Evolutionary conservation across 208 protist species (phyloP).

Genomic region (Trypanosoma lewisi): DNA sequence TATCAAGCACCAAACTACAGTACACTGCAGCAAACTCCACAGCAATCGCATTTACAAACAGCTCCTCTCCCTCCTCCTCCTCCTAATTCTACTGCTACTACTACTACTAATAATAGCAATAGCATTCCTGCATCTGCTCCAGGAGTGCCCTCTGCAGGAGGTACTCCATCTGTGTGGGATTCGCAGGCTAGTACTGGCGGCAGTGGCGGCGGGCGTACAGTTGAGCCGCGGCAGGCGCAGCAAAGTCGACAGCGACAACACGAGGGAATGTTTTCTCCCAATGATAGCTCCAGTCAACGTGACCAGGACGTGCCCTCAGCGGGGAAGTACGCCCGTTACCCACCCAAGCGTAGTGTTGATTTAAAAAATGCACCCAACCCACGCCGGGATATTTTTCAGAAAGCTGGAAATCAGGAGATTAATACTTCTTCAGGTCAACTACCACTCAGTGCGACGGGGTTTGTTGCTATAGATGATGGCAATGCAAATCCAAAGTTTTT

Average conservation of each 20-base stretch:
- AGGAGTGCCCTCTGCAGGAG: background rate
- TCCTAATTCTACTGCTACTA: background rate
- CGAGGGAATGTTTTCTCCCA: background rate
- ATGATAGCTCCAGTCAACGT: background rate
- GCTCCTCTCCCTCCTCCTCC: background rate
- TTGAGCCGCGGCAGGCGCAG: constrained; percentile 9
- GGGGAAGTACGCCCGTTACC: constrained; percentile 29
- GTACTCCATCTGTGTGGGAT: background rate
- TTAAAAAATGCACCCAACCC: constrained; percentile 59
- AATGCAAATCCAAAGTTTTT: constrained; percentile 91
- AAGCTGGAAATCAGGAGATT: constrained; percentile 28
- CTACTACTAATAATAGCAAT: background rate
- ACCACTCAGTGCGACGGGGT: constrained; percentile 70
- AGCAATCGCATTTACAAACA: constrained; percentile 17
- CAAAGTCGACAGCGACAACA: constrained; percentile 5
- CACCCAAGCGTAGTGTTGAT: constrained; percentile 47
- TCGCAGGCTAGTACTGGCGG: background rate
- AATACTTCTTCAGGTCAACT: constrained; percentile 46
- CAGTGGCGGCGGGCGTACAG: no score
- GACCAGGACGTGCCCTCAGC: background rate
- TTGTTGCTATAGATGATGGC: constrained; percentile 84
- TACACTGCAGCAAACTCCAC: constrained; percentile 15
- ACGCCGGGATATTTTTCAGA: constrained; percentile 37
- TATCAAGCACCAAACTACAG: constrained; percentile 1
- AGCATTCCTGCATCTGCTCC: constrained; percentile 3